Percentiles rank a stretch among this genome's conserved stretches.
Conservation (phyloP, 805 yeast species). For the Isabelozyma pseudorhagii region DNA sequence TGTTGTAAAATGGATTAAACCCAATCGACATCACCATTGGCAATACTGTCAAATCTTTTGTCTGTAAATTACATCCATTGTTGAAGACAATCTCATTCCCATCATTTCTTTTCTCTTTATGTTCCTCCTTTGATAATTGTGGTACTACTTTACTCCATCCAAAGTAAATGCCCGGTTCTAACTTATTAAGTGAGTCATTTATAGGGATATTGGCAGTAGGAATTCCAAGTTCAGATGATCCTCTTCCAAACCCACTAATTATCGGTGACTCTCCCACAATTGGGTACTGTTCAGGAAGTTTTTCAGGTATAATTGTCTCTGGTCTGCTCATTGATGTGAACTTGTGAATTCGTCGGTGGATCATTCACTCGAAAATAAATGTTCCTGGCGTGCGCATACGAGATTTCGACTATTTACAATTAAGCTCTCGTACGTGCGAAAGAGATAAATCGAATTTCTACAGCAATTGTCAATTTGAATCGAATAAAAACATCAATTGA, state of each 20-base stretch:
- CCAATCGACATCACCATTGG: slow-evolving; percentile 97
- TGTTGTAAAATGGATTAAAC: slow-evolving; percentile 88
- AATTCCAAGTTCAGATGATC: slow-evolving; percentile 87
- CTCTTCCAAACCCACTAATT: slow-evolving; percentile 90
- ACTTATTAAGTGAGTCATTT: slow-evolving; percentile 37
- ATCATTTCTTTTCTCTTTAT: slow-evolving; percentile 15
- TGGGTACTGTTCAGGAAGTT: slow-evolving; percentile 49
- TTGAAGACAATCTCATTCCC: slow-evolving; percentile 45
- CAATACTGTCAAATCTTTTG: slow-evolving; percentile 43
- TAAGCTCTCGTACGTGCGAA: too few species aligned
- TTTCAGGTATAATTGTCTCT: slow-evolving; percentile 41
- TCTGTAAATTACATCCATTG: slow-evolving; percentile 52
- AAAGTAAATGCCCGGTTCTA: slow-evolving; percentile 82
- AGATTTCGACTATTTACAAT: too few species aligned
- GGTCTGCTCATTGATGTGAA: slow-evolving; percentile 34
- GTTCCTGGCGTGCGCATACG: too few species aligned
- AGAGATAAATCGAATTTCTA: too few species aligned
- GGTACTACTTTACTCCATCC: slow-evolving; percentile 59
- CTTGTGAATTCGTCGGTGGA: not conserved
- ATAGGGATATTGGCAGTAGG: slow-evolving; percentile 93
- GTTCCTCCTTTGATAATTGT: slow-evolving; percentile 7
- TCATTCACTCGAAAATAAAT: not conserved
- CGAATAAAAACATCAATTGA: not conserved
- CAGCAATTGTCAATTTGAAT: too few species aligned
- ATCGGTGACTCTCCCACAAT: slow-evolving; percentile 44